phyloP scores from a whole-genome alignment of 2,329 filamentous ascomycete genomes.

The Elsinoe arachidis region DNA sequence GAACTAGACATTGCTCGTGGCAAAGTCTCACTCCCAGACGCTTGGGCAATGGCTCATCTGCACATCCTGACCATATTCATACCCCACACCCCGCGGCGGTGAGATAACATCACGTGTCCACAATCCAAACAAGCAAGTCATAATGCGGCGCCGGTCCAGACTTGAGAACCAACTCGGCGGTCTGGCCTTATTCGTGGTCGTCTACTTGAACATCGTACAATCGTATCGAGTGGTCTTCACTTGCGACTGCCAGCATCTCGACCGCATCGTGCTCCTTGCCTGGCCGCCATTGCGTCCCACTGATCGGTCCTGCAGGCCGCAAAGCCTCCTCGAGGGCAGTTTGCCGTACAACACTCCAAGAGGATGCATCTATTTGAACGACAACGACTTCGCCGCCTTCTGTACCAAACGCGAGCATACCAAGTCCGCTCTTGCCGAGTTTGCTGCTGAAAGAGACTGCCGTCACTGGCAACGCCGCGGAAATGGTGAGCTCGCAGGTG shows the following conservation, averaged over 20 bases:
- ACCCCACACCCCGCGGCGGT: background rate
- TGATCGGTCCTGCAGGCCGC: conserved; percentile 22
- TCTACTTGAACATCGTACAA: conserved; percentile 19
- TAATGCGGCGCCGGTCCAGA: background rate
- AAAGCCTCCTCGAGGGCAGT: conserved; percentile 15
- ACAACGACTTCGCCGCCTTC: conserved; percentile 24
- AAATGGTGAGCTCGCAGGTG: conserved; percentile 20
- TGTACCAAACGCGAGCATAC: conserved; percentile 22
- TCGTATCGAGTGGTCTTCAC: conserved; percentile 31
- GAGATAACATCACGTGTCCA: conserved; percentile 6
- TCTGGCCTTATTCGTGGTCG: background rate
- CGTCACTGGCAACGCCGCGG: conserved; percentile 25
- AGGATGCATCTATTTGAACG: conserved; percentile 10
- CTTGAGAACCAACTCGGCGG: background rate
- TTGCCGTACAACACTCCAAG: conserved; percentile 7
- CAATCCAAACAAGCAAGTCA: background rate
- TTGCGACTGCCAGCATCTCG: conserved; percentile 29
- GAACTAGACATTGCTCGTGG: background rate
- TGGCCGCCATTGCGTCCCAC: conserved; percentile 26
- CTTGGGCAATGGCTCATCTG: background rate
- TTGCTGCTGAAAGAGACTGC: conserved; percentile 25
- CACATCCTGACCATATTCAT: background rate
- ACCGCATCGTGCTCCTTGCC: background rate
- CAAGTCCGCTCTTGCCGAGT: background rate
- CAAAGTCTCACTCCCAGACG: background rate